A percentile compares a stretch with the other conserved stretches of the same genome.
Conservation (phyloP, 768 basidiomycete genomes). For the Stropharia rugosoannulata region DNA sequence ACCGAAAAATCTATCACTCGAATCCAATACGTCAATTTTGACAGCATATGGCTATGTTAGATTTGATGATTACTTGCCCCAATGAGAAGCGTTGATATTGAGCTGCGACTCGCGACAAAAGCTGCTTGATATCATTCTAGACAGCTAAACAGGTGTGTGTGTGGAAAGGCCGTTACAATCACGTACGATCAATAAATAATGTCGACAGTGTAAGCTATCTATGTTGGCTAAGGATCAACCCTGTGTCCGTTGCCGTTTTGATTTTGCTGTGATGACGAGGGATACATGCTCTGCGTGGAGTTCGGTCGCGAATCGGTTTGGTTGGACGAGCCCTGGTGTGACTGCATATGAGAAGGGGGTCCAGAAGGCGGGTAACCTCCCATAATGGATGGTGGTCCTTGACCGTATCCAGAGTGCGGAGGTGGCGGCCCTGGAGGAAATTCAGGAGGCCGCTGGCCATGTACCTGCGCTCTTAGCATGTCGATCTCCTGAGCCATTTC, state of each 20-base stretch:
- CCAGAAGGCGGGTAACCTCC: constrained; percentile 34
- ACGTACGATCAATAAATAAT: constrained; percentile 8
- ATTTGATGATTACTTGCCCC: no score
- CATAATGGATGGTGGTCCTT: constrained; percentile 45
- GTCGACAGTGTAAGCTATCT: constrained; percentile 4
- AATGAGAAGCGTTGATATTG: no score
- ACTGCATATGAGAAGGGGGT: constrained; percentile 45
- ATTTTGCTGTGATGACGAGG: constrained; percentile 28
- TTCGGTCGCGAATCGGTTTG: constrained; percentile 52
- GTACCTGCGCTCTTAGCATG: constrained; percentile 74
- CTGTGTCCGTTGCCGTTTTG: constrained; percentile 47
- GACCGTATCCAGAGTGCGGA: constrained; percentile 45
- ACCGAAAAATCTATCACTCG: no score
- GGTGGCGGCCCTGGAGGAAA: constrained; percentile 49
- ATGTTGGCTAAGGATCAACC: constrained; percentile 30
- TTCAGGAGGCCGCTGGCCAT: constrained; percentile 49
- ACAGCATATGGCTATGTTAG: no score
- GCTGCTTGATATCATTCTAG: no score
- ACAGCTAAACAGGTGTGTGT: background rate
- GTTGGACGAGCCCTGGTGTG: constrained; percentile 36
- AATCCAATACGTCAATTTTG: no score
- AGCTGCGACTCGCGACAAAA: no score
- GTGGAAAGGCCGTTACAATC: background rate
- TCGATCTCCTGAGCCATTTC: constrained; percentile 82
- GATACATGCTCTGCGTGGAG: constrained; percentile 60